Base-by-base conservation (phyloP, 352 stramenopile genomes). In the Phytophthora gonapodyides region DNA sequence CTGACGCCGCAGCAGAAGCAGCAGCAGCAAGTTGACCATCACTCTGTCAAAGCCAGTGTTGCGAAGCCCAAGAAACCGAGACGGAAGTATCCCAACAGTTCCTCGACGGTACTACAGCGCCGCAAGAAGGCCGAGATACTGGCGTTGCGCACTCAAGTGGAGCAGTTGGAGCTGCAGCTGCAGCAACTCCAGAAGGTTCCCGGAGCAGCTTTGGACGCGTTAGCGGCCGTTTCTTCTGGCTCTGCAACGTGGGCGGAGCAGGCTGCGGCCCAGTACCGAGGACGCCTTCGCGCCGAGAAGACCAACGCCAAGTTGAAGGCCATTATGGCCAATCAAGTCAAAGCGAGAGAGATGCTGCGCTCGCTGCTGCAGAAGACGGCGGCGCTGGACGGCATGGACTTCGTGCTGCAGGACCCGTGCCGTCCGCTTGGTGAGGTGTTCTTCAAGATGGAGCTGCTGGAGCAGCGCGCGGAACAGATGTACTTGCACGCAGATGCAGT, bases 71-170 rank as follows among this genome's bases (percentile, higher is more conserved):
- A 62, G 46, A 61, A 65, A 12, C 62, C 55, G 2, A 35, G 62
- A 6, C 47, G 47, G 7, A 58, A 59, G 40, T 67, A 67, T 42
- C 57, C 63, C 7, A 63, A 61, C 27, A 67, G 63, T 34, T 71
- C 50, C 12, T 67, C 57, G 2, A 71, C 63, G 4, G 49, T 46
- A 19, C 16, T 67, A 27, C 63, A 72, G 36, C 53, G 57, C 5
- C 62, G 63, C 8, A 75, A 75, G 57, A 75, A 75, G 37, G 62
- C 65, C 7, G 67, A 72, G 27, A 61, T 72, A 34, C 8, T 61
- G 34, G 52, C 65, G 15, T 35, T 75, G n/a, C 16, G 62, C 8
- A 55, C n/a, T 1, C 57, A 69, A 38, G 57, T 52, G 42, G 37
- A 47, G 57, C 47, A 61, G 43, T 44, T 75, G 27, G 62, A 72